These are phyloP conservation scores for Mycena leptocephala DNA, from an alignment of 768 basidiomycete species.

Conservation along the genomic window DNA sequence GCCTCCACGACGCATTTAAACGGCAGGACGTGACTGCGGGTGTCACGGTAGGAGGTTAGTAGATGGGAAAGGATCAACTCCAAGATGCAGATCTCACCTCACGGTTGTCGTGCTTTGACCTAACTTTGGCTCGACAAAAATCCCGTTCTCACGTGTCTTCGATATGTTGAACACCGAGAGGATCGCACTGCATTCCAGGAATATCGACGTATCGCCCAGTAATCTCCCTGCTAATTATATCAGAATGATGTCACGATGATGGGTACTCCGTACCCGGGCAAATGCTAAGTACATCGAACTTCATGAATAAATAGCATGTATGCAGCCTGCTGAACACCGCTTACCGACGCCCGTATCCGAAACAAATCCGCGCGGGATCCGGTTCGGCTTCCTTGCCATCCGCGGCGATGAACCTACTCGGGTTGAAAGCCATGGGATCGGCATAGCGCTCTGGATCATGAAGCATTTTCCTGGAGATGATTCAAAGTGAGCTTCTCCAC, in stretches of 20 bases:
- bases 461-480: conserved; percentile 33
- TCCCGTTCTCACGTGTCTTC: not conserved
- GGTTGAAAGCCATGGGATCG: conserved; percentile 31
- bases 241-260: not conserved
- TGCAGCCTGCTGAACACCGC: not conserved
- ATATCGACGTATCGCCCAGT: conserved; percentile 1
- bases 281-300: not conserved
- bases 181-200: conserved; percentile 16
- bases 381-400: not conserved
- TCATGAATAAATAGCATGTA: not conserved
- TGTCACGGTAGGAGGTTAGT: not conserved
- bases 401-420: conserved; percentile 25
- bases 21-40: not conserved
- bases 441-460: conserved; percentile 32
- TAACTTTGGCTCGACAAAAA: not conserved
- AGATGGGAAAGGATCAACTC: not conserved
- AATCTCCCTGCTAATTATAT: conserved; percentile 1
- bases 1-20: conserved; percentile 17
- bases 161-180: conserved; percentile 26
- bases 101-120: conserved; percentile 19
- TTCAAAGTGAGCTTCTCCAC: not conserved
- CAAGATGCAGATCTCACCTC: conserved; percentile 10
- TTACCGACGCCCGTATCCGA: conserved; percentile 31
- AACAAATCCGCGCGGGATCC: conserved; percentile 18
- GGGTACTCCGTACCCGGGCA: conserved; percentile 5